Base-by-base conservation (phyloP, 2,329 filamentous ascomycete species). In the Fonsecaea pugnacius region DNA sequence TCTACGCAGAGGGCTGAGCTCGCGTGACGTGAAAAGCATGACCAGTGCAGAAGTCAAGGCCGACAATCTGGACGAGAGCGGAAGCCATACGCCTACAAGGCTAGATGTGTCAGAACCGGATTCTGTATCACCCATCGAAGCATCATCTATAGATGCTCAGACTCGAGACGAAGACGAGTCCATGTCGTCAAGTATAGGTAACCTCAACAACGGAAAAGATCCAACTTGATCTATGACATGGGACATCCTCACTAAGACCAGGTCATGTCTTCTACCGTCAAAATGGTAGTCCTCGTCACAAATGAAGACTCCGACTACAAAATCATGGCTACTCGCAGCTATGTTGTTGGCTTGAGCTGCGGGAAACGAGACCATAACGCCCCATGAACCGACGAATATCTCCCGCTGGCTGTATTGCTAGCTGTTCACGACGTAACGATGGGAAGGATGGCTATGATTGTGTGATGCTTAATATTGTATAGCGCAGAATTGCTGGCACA, bases 1-100 rank as follows among this genome's bases (percentile, higher is more conserved):
- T 9, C 70, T 81, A 10, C 80, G 80, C 63, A 80, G 83, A 32
- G 87, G 87, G 6, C 35, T 70, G 16, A 66, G 60, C 36, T 63
- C 62, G 24, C 58, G 53, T 18, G 33, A 60, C 40, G 50, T 59
- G 3, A 54, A 63, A 24, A 40, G 35, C 27, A 4, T 59, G 53
- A 33, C 33, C 12, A 46, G 24, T 18, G 38, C 57, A 16, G 58
- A 65, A 63, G 38, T 58, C 12, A 61, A 63, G n/a, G 36, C 46
- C 14, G 56, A 60, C 30, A 27, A 60, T 24, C 6, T 40, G 18
- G 51, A 56, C 12, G 55, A 60, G 16, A 32, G 33, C 32, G 51
- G 40, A 43, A 48, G 30, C 16, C 14, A 48, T n/a, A 9, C 33
- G 21, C 24, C 43, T n/a, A 8, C 32, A 14, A 50, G 21, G 32